phyloP scores from a whole-genome alignment of 192 early-diverging fungal genomes.

The Tieghemiomyces parasiticus region DNA sequence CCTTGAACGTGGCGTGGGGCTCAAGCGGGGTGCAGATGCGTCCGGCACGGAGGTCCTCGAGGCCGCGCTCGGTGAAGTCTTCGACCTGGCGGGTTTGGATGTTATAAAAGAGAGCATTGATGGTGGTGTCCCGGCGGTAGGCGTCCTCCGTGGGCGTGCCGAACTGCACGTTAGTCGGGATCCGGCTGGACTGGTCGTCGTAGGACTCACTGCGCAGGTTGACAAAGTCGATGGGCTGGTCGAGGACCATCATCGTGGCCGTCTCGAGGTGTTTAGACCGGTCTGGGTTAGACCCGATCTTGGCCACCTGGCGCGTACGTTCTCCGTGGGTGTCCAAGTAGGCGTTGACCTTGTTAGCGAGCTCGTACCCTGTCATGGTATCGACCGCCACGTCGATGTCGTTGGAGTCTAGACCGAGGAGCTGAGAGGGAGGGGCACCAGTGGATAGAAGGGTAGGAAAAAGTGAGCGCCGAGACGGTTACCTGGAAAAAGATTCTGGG shows the following conservation, averaged over 20 bases:
- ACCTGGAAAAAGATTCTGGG: no score
- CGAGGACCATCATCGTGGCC: conserved; percentile 73
- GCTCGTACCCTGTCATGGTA: conserved; percentile 83
- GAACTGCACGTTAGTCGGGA: conserved; percentile 55
- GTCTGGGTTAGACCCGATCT: conserved; percentile 86
- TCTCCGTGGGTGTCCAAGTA: conserved; percentile 28
- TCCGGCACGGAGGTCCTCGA: conserved; percentile 53
- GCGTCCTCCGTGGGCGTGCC: conserved; percentile 91
- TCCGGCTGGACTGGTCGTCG: conserved; percentile 57
- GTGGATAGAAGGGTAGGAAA: no score
- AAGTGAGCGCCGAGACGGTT: no score
- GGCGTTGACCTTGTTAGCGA: conserved; percentile 59
- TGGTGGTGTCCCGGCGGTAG: conserved; percentile 86
- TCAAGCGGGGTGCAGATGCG: conserved; percentile 82
- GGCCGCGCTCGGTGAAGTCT: conserved; percentile 68
- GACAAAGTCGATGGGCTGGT: conserved; percentile 79
- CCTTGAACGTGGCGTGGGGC: conserved; percentile 75
- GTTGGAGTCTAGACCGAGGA: conserved; percentile 70
- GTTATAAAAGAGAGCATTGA: conserved; percentile 97
- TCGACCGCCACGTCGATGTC: conserved; percentile 95
- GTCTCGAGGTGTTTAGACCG: conserved; percentile 97
- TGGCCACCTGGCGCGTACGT: conserved; percentile 36
- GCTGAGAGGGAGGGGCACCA: no score
- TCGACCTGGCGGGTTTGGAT: conserved; percentile 68
- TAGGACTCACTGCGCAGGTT: conserved; percentile 90